Percentiles rank a stretch among this genome's conserved stretches.
Conservation (phyloP, 768 basidiomycete genomes). For the Agrocybe pediades region DNA sequence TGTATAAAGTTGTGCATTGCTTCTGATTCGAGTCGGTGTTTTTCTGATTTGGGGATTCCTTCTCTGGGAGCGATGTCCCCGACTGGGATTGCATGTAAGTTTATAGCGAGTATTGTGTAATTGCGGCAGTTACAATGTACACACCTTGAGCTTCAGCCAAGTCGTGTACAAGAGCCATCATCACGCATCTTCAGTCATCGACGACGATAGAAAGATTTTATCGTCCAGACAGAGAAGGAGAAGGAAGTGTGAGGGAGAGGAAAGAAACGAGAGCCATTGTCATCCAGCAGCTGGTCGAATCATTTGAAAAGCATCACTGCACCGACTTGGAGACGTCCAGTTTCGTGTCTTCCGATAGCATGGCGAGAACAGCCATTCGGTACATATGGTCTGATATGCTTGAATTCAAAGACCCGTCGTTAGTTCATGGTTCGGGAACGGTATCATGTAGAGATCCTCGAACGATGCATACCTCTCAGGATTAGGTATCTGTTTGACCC, state of each 20-base stretch:
- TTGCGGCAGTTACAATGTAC: background rate
- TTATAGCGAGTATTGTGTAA: background rate
- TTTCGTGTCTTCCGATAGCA: slow-evolving; percentile 77
- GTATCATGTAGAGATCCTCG: background rate
- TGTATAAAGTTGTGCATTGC: slow-evolving; percentile 91
- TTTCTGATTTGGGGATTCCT: slow-evolving; percentile 80
- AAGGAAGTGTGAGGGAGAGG: background rate
- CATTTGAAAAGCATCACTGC: background rate
- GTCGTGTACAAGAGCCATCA: slow-evolving; percentile 94
- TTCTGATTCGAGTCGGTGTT: slow-evolving; percentile 76
- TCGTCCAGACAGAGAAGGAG: background rate
- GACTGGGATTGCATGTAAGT: slow-evolving; percentile 43
- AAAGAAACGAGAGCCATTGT: background rate
- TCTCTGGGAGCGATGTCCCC: slow-evolving; percentile 94
- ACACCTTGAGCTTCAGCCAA: slow-evolving; percentile 92
- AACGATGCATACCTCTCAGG: slow-evolving; percentile 72
- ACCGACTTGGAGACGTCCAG: slow-evolving; percentile 75
- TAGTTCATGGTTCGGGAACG: background rate
- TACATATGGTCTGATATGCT: slow-evolving; percentile 98
- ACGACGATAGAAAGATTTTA: background rate
- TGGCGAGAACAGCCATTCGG: slow-evolving; percentile 91
- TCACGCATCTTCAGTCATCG: slow-evolving; percentile 60
- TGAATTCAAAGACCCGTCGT: background rate
- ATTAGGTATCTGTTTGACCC: slow-evolving; percentile 66
- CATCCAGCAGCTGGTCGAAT: background rate